A percentile compares a stretch with the other conserved stretches of the same genome.
These are phyloP conservation scores for Schizopora paradoxa DNA, from an alignment of 1,284 basidiomycete species.

Conservation along the genomic window DNA sequence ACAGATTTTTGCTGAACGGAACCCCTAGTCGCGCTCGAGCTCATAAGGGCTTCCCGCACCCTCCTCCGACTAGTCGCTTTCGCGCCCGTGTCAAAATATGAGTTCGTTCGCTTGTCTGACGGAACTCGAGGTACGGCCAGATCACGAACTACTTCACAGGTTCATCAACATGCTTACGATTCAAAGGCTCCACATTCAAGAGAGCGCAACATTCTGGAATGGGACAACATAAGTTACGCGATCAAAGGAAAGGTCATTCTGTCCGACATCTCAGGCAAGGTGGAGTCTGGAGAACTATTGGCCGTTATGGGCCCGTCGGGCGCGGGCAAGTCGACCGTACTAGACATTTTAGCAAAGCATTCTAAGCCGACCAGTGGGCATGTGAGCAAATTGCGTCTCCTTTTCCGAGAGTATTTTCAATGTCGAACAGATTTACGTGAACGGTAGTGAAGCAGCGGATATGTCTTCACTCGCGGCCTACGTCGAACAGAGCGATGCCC, in stretches of 20 bases:
- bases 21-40: too few species aligned
- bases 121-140: too few species aligned
- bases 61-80: too few species aligned
- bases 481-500: conserved; percentile 58
- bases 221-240: conserved; percentile 7
- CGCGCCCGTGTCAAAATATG: too few species aligned
- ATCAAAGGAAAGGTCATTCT: conserved; percentile 11
- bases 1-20: too few species aligned
- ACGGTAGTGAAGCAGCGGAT: conserved; percentile 18
- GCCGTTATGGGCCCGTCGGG: conserved; percentile 49
- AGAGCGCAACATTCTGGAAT: conserved; percentile 8
- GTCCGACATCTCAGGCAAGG: conserved; percentile 34
- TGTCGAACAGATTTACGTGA: conserved; percentile 18
- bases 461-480: conserved; percentile 36
- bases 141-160: too few species aligned
- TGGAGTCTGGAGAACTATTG: conserved; percentile 38
- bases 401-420: background rate
- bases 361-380: conserved; percentile 29
- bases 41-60: too few species aligned
- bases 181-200: too few species aligned
- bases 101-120: too few species aligned
- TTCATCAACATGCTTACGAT: too few species aligned
- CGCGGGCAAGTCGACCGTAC: conserved; percentile 40
- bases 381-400: conserved; percentile 23
- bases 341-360: conserved; percentile 41